Percentiles rank a stretch among this genome's conserved stretches.
phyloP scores from a whole-genome alignment of 83 land plant genomes.

The Diphasiastrum complanatum region DNA sequence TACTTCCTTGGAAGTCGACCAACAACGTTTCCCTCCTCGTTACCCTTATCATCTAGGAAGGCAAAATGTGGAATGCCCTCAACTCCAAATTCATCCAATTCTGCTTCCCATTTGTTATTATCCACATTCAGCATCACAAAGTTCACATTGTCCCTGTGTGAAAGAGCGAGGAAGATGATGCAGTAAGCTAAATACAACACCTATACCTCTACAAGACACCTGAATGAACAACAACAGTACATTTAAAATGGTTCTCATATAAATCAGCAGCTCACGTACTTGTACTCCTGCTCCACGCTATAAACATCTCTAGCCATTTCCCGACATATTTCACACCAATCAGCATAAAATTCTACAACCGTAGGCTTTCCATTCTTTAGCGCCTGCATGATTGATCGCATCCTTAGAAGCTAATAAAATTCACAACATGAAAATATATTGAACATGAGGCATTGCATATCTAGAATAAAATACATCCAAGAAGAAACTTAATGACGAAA shows the following conservation, averaged over 20 bases:
- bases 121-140: conserved; percentile 98
- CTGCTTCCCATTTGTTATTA: conserved; percentile 96
- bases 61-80: conserved; percentile 99
- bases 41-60: conserved; percentile 78
- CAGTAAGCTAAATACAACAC: not conserved
- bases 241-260: not conserved
- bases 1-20: conserved; percentile 74
- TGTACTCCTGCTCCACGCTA: conserved; percentile 80
- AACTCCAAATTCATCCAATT: conserved; percentile 96
- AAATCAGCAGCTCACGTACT: conserved; percentile 36
- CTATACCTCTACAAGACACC: not conserved
- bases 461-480: too few relatives aligned
- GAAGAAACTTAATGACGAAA: too few relatives aligned
- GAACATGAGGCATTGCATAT: too few relatives aligned
- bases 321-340: conserved; percentile 99
- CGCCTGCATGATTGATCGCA: too few relatives aligned
- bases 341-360: conserved; percentile 95
- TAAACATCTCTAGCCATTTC: conserved; percentile 93
- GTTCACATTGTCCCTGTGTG: conserved; percentile 75
- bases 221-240: not conserved
- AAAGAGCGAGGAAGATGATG: not conserved
- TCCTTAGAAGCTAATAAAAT: too few relatives aligned
- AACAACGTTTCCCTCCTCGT: conserved; percentile 92
- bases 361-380: conserved; percentile 89
- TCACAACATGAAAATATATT: too few relatives aligned